A percentile compares a stretch with the other conserved stretches of the same genome.
Conservation (phyloP, 495 filamentous ascomycete species). For the Aspergillus incahuasiensis region DNA sequence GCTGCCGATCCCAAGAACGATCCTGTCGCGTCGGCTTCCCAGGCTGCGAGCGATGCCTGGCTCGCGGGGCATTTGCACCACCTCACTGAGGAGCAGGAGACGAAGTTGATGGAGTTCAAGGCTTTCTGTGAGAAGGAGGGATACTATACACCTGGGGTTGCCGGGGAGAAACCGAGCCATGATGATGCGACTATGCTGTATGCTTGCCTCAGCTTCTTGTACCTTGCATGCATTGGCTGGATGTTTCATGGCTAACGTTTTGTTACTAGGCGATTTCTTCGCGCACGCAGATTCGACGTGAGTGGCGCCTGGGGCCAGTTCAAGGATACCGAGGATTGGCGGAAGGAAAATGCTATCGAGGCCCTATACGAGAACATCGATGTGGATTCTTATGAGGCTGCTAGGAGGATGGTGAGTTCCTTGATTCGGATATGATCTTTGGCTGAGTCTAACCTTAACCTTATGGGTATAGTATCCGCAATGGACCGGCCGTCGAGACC, state of each 20-base stretch:
- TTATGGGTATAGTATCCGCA: conserved; percentile 66
- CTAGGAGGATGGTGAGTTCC: conserved; percentile 62
- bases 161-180: conserved; percentile 53
- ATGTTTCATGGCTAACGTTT: background rate
- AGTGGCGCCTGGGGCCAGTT: conserved; percentile 77
- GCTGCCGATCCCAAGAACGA: conserved; percentile 34
- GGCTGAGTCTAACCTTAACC: conserved; percentile 2
- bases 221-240: background rate
- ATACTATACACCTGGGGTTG: conserved; percentile 52
- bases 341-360: conserved; percentile 70
- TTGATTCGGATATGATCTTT: background rate
- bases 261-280: conserved; percentile 63
- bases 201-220: conserved; percentile 18
- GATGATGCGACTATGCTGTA: conserved; percentile 81
- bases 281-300: conserved; percentile 69
- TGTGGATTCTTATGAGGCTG: conserved; percentile 73
- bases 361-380: conserved; percentile 74
- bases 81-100: conserved; percentile 62
- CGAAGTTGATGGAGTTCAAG: conserved; percentile 65
- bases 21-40: conserved; percentile 36
- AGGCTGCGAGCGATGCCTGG: conserved; percentile 41
- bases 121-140: conserved; percentile 55
- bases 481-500: conserved; percentile 85
- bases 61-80: conserved; percentile 67
- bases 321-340: conserved; percentile 84